Base-by-base conservation (phyloP, 352 stramenopile species). In the Phytophthora europaea region DNA sequence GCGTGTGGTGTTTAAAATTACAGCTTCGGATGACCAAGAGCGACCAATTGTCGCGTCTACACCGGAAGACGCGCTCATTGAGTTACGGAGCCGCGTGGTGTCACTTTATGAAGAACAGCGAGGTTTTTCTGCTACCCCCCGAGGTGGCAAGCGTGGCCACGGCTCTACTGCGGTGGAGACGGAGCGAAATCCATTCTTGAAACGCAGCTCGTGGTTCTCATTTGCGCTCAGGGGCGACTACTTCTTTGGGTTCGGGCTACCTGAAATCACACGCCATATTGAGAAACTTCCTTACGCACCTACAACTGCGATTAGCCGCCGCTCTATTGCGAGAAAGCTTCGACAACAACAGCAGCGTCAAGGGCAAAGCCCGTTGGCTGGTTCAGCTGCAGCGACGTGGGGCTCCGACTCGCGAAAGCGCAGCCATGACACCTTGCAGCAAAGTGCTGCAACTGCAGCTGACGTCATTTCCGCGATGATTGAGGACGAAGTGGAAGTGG, bases 231-330 rank as follows among this genome's bases (percentile, higher is more conserved):
- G 83, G 12, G 88, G 90, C 10, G 75, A 84, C 31, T 90, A 94
- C 51, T 97, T 97, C 59, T 97, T 96, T 69, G 91, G 91, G 0
- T 90, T 96, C 56, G 84, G 87, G 0, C 34, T 96, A 5, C 85
- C 88, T 2, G 84, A 85, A 20, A 92, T 97, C 28, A 73, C 65
- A 10, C 67, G 67, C 3, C 82, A 92, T 45, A 85, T 97, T 28
- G 91, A 97, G 76, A 58, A 80, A 47, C 77, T 97, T 20, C 87
- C 87, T 2, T 86, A 91, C 28, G 89, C 81, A 16, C 85, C 88
- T 31, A 97, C 90, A 0, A 86, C 83, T 28, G 89, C 86, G 7
- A 82, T 96, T 16, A 84, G 78, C 28, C 82, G 85, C 3, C 74
- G 59, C n/a, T 76, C 70, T 18, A 76, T 93, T 20, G 65, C 79